These are phyloP conservation scores for Ordospora pajunii DNA, from an alignment of 371 early-diverging fungal species.

Conservation along the genomic window DNA sequence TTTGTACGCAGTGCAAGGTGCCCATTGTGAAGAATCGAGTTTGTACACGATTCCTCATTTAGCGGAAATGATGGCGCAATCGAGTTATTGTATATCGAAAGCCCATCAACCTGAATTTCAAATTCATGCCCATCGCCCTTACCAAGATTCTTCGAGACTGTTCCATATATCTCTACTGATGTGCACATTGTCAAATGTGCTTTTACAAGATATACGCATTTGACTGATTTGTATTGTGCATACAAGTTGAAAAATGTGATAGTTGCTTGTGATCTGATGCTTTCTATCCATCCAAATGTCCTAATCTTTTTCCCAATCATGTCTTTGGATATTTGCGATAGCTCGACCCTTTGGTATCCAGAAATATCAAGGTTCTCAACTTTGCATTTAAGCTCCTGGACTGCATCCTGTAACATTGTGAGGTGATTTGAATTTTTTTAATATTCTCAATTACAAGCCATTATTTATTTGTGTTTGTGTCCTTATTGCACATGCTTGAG, in stretches of 20 bases:
- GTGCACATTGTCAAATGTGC: constrained; percentile 54
- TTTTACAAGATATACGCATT: constrained; percentile 46
- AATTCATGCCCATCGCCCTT: constrained; percentile 48
- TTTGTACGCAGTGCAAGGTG: constrained; percentile 91
- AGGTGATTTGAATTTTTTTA: not conserved
- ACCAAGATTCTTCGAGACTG: constrained; percentile 45
- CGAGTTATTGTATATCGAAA: constrained; percentile 40
- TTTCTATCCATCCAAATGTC: constrained; percentile 58
- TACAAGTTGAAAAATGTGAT: constrained; percentile 53
- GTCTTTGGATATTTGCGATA: constrained; percentile 17
- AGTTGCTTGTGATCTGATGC: constrained; percentile 28
- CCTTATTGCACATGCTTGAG: no score
- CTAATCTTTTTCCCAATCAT: constrained; percentile 44
- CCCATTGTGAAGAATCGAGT: constrained; percentile 76
- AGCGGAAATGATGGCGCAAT: constrained; percentile 54
- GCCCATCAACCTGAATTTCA: constrained; percentile 53
- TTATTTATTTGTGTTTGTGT: not conserved
- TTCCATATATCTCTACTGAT: constrained; percentile 51
- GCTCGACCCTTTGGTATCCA: constrained; percentile 22
- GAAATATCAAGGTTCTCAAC: not conserved
- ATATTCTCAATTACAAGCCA: not conserved
- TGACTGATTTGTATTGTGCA: constrained; percentile 46
- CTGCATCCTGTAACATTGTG: not conserved
- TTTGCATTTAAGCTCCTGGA: not conserved
- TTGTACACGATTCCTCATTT: constrained; percentile 70